These are phyloP conservation scores for Xylariaceae sp. DNA, from an alignment of 2,329 filamentous ascomycete genomes.

Conservation along the genomic window DNA sequence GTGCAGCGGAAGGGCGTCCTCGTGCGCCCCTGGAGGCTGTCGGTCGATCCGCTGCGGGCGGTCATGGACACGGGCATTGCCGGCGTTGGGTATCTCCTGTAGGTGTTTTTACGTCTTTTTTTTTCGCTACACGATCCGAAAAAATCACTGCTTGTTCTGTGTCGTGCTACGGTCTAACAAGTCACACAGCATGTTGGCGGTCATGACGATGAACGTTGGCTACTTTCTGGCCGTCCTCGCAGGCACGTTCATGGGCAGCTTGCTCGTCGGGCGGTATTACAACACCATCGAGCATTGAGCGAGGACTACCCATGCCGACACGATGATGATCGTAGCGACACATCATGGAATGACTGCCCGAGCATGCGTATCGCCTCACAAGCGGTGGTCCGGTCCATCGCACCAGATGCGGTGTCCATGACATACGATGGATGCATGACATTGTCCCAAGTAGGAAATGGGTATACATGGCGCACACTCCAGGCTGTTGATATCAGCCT, in stretches of 20 bases:
- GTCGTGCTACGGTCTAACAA: slow-evolving; percentile 4
- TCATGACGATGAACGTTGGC: slow-evolving; percentile 31
- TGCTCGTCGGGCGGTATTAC: slow-evolving; percentile 68
- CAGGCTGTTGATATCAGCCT: no score
- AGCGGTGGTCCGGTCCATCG: no score
- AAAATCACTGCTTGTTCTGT: no score
- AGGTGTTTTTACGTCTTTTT: slow-evolving; percentile 8
- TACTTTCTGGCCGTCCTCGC: slow-evolving; percentile 29
- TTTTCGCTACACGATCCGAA: background rate
- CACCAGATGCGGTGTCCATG: no score
- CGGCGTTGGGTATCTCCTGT: slow-evolving; percentile 29
- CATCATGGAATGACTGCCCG: no score
- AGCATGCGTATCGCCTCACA: no score
- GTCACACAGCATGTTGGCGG: slow-evolving; percentile 31
- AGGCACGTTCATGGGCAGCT: slow-evolving; percentile 73
- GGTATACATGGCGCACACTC: no score
- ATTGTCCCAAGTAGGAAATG: no score
- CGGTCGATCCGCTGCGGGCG: slow-evolving; percentile 47
- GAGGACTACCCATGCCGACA: no score
- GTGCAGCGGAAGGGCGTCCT: slow-evolving; percentile 54
- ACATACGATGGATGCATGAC: no score
- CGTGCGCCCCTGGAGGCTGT: slow-evolving; percentile 76
- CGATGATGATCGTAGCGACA: no score
- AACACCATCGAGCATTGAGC: slow-evolving; percentile 18
- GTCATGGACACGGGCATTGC: slow-evolving; percentile 26